phyloP scores from a whole-genome alignment of 768 basidiomycete species.

The Lanmaoa pseudosensibilis region DNA sequence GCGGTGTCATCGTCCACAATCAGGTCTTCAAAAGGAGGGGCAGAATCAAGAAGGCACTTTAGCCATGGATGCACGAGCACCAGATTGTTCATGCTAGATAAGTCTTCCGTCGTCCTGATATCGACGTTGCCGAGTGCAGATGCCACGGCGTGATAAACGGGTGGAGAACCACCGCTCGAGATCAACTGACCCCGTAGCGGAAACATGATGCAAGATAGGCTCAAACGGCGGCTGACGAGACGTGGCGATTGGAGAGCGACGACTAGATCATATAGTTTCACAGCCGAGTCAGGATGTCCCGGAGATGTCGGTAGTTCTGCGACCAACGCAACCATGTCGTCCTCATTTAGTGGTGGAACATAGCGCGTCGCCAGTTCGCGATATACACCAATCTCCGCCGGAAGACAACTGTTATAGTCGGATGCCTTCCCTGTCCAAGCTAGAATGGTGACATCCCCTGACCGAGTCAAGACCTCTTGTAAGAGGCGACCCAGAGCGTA shows the following conservation, averaged over 20 bases:
- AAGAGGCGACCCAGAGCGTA: background rate
- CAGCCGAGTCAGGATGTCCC: background rate
- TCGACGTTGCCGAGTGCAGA: background rate
- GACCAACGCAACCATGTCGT: background rate
- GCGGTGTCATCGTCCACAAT: background rate
- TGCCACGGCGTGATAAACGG: background rate
- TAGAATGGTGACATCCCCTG: background rate
- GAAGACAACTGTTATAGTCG: background rate
- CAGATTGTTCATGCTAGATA: background rate
- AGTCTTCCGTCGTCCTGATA: background rate
- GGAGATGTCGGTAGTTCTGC: background rate
- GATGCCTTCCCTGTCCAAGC: background rate
- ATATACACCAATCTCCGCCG: background rate
- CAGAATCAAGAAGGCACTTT: background rate
- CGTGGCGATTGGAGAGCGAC: background rate
- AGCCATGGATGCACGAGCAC: background rate
- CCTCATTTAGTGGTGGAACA: background rate
- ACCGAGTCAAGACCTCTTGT: background rate
- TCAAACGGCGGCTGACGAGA: background rate
- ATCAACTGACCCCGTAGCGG: background rate
- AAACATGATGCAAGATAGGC: background rate
- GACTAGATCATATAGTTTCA: background rate
- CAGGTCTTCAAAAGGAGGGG: background rate
- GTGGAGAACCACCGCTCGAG: background rate
- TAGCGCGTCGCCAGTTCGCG: background rate